These are phyloP conservation scores for Otatea glauca DNA, from an alignment of 176 grass and related monocot species.

Conservation along the genomic window DNA sequence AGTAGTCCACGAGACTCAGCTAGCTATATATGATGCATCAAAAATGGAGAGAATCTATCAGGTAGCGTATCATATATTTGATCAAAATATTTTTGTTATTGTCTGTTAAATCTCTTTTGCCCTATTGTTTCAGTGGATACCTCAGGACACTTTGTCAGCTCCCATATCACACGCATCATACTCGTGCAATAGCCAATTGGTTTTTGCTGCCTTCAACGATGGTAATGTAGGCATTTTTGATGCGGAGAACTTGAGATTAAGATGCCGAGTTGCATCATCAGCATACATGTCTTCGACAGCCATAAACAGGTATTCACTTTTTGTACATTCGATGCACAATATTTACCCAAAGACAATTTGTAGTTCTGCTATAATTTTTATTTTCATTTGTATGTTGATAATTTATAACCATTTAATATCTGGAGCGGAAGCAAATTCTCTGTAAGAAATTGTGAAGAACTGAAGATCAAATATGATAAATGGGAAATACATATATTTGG, in stretches of 20 bases:
- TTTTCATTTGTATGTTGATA: slow-evolving; percentile 27
- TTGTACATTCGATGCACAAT: slow-evolving; percentile 13
- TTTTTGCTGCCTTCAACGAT: slow-evolving; percentile 85
- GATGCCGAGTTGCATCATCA: slow-evolving; percentile 76
- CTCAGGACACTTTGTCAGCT: slow-evolving; percentile 72
- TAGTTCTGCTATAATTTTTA: slow-evolving; percentile 12
- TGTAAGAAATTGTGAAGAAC: background rate
- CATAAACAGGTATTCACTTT: slow-evolving; percentile 58
- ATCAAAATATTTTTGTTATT: slow-evolving; percentile 19
- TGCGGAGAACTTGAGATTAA: slow-evolving; percentile 86
- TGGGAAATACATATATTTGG: background rate
- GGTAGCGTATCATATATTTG: slow-evolving; percentile 54
- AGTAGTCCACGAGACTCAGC: slow-evolving; percentile 91
- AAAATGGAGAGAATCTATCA: slow-evolving; percentile 88
- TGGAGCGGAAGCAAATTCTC: slow-evolving; percentile 18
- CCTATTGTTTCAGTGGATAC: slow-evolving; percentile 85
- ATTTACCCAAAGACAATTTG: background rate
- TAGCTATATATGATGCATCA: slow-evolving; percentile 88
- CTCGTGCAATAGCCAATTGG: slow-evolving; percentile 82
- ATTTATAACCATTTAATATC: slow-evolving; percentile 10
- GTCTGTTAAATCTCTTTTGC: slow-evolving; percentile 31
- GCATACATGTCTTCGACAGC: slow-evolving; percentile 60
- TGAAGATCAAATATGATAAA: background rate
- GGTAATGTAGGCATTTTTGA: slow-evolving; percentile 89
- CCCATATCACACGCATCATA: slow-evolving; percentile 83